Base-by-base conservation (phyloP, 345 rosid species). In the Zanthoxylum bungeanum region DNA sequence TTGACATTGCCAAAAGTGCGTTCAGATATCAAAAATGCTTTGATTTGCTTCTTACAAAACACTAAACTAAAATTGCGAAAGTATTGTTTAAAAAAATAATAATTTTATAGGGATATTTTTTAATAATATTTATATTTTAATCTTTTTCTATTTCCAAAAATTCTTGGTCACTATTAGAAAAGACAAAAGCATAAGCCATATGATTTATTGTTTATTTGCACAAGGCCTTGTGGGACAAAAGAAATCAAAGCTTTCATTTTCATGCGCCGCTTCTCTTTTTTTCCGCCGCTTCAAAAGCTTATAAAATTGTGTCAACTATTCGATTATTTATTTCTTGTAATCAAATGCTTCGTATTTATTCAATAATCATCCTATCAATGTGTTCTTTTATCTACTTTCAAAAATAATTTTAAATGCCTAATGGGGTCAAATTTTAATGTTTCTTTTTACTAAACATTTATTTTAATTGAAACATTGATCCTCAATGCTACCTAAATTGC, bases 201-300 rank as follows among this genome's bases (percentile, higher is more conserved):
- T 19, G 60, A 4, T 61, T 37, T 22, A 21, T 39, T 21, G 31
- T 60, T 60, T 5, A 17, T 36, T 11, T 19, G 27, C 31, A 28
- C 5, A 42, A 65, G 66, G 1, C 7, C 55, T 47, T 12, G 16
- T 4, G 49, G 73, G 68, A 39, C 56, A 74, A 76, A 25, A 11
- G 30, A 12, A n/a, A 25, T 9, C 31, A 55, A 27, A 25, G 59
- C 59, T 11, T n/a, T 53, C 17, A 10, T 22, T 11, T n/a, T 66
- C 60, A 56, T 57, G 74, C 76, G 78, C 80, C 78, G 78, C 69
- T 47, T 0, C 77, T 53, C 59, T 76, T 77, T 76, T 77, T 81
- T 64, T 19, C 53, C 56, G 39, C 55, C 39, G 25, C 56, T 28
- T 21, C 33, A n/a, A 19, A 22, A 14, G 60, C 16, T 42, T 42